Percentiles rank a stretch among this genome's conserved stretches.
These are phyloP conservation scores for Globisporangium nodosum DNA, from an alignment of 352 stramenopile species.

Conservation along the genomic window DNA sequence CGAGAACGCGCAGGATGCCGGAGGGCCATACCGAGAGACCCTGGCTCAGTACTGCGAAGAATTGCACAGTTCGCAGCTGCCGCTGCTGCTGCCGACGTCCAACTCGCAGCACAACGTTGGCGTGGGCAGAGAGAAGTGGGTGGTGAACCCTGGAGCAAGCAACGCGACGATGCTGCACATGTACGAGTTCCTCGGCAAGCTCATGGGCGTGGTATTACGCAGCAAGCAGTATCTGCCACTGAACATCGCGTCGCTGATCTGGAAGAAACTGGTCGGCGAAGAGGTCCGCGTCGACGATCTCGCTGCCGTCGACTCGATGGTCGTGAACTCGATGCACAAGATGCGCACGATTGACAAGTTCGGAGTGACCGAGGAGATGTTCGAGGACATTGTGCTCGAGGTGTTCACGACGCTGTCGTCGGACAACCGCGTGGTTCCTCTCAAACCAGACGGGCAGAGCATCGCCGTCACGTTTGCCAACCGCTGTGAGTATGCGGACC, in stretches of 20 bases:
- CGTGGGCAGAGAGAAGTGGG: constrained; percentile 83
- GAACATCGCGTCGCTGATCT: constrained; percentile 82
- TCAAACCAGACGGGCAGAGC: constrained; percentile 56
- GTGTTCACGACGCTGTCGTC: constrained; percentile 87
- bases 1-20: constrained; percentile 82
- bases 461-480: constrained; percentile 78
- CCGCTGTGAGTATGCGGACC: constrained; percentile 69
- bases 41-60: constrained; percentile 82
- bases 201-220: constrained; percentile 86
- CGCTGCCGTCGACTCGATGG: constrained; percentile 74
- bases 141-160: constrained; percentile 78
- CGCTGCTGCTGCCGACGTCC: constrained; percentile 84
- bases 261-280: constrained; percentile 86
- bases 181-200: constrained; percentile 90
- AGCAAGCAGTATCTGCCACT: constrained; percentile 88
- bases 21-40: constrained; percentile 83
- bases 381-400: constrained; percentile 89
- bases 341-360: constrained; percentile 76
- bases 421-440: constrained; percentile 72
- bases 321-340: constrained; percentile 85
- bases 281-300: constrained; percentile 76
- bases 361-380: constrained; percentile 81
- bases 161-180: constrained; percentile 56
- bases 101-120: constrained; percentile 90
- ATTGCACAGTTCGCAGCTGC: constrained; percentile 72